Conservation (phyloP, 805 yeast species). For the Komagataella pseudopastoris region DNA sequence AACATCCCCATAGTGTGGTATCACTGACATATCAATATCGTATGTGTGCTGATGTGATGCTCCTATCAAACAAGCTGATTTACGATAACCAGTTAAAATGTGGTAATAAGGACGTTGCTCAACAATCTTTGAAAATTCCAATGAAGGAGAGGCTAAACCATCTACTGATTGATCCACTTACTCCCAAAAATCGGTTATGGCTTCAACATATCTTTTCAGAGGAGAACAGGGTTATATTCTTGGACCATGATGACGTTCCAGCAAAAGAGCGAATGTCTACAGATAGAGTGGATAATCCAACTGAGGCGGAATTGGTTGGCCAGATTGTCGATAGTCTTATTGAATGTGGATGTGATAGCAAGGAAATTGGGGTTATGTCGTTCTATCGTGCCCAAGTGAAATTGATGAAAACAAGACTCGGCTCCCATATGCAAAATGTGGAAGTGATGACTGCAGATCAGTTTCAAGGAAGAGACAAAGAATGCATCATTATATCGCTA, state of each 20-base stretch:
- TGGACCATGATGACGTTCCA: constrained; percentile 63
- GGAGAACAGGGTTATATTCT: constrained; percentile 51
- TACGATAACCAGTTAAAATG: constrained; percentile 68
- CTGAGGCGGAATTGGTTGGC: constrained; percentile 54
- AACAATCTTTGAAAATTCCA: constrained; percentile 40
- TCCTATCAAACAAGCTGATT: constrained; percentile 63
- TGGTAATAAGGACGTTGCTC: constrained; percentile 54
- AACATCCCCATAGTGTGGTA: constrained; percentile 61
- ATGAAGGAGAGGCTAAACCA: constrained; percentile 14
- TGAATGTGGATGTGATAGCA: constrained; percentile 42
- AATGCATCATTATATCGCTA: constrained; percentile 77
- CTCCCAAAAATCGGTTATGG: constrained; percentile 28
- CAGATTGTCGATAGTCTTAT: constrained; percentile 49
- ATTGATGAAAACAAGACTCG: constrained; percentile 21
- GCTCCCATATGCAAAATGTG: constrained; percentile 24
- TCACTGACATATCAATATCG: constrained; percentile 78
- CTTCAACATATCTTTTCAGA: constrained; percentile 40
- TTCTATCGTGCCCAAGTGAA: constrained; percentile 73
- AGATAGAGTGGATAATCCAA: constrained; percentile 59
- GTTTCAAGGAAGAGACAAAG: constrained; percentile 93
- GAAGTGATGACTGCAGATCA: constrained; percentile 90
- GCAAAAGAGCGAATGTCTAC: constrained; percentile 42
- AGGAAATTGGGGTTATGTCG: constrained; percentile 76
- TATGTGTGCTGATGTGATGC: constrained; percentile 86
- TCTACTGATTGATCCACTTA: constrained; percentile 3